Evolutionary conservation across 805 yeast genomes (phyloP).

Genomic region (Pichia insulana): DNA sequence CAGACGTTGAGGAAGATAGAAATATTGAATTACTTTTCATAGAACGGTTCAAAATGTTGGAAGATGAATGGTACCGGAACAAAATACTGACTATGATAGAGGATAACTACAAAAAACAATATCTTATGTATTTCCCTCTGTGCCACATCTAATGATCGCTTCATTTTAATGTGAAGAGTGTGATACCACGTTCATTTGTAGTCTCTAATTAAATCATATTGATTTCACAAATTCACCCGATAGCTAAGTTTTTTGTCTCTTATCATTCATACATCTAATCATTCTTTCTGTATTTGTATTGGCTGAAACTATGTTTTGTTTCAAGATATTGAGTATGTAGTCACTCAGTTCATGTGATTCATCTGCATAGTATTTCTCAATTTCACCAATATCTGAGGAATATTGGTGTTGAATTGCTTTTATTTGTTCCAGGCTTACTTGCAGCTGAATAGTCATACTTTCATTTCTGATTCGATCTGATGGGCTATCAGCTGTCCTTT

Average conservation of each 20-base stretch:
- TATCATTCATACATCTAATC: not conserved
- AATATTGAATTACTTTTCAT: not conserved
- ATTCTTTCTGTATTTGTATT: not conserved
- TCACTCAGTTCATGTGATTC: slow-evolving; percentile 5
- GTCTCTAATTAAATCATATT: too few species aligned
- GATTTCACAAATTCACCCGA: too few species aligned
- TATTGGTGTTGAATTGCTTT: not conserved
- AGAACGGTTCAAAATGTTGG: not conserved
- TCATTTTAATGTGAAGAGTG: not conserved
- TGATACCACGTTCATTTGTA: too few species aligned
- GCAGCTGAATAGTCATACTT: not conserved
- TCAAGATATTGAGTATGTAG: not conserved
- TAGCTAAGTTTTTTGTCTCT: not conserved
- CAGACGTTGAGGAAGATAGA: not conserved
- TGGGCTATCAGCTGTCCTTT: too few species aligned
- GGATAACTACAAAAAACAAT: slow-evolving; percentile 12
- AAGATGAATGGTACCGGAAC: slow-evolving; percentile 1
- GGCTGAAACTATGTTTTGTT: not conserved
- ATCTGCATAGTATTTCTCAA: slow-evolving; percentile 3
- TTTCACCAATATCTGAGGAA: not conserved
- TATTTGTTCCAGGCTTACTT: not conserved
- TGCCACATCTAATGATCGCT: not conserved
- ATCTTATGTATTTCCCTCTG: slow-evolving; percentile 13
- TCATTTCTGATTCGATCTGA: too few species aligned
- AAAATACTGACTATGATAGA: slow-evolving; percentile 1